Percentiles rank a stretch among this genome's conserved stretches.
These are phyloP conservation scores for Pholiota adiposa DNA, from an alignment of 1,284 basidiomycete genomes.

Conservation along the genomic window DNA sequence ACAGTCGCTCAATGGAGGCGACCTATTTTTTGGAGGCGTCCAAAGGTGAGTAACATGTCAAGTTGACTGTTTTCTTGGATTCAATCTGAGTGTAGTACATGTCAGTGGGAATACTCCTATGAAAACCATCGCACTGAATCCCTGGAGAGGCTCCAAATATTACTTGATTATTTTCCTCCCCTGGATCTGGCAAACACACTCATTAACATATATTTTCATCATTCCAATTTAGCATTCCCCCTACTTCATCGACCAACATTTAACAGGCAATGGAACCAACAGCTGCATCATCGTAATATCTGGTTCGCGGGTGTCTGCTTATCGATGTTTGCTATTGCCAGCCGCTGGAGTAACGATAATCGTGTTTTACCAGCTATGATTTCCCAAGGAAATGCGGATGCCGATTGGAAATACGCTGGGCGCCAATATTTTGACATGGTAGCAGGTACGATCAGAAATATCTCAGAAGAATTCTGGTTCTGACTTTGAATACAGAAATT, in stretches of 20 bases:
- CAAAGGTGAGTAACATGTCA: conserved; percentile 30
- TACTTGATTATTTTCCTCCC: conserved; percentile 58
- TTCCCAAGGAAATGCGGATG: conserved; percentile 25
- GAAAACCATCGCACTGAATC: conserved; percentile 49
- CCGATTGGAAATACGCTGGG: conserved; percentile 61
- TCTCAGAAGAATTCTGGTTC: neutral
- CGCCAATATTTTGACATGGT: conserved; percentile 68
- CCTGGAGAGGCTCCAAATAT: conserved; percentile 37
- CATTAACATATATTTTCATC: conserved; percentile 68
- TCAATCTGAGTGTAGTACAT: conserved; percentile 6
- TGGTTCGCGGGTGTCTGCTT: conserved; percentile 63
- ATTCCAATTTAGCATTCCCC: conserved; percentile 60
- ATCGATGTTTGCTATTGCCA: conserved; percentile 72
- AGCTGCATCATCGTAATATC: conserved; percentile 56
- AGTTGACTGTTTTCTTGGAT: conserved; percentile 3
- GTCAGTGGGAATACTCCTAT: conserved; percentile 64
- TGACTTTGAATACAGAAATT: conserved; percentile 41
- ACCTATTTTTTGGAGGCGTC: conserved; percentile 44
- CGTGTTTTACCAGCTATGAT: conserved; percentile 53
- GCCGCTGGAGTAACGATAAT: conserved; percentile 69
- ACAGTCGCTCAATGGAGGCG: conserved; percentile 31
- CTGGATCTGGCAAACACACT: conserved; percentile 58
- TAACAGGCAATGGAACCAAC: conserved; percentile 57
- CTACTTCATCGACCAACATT: conserved; percentile 75
- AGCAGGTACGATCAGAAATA: conserved; percentile 39